Evolutionary conservation across 106 monocot species (phyloP).

Genomic region (Agapanthus africanus): DNA sequence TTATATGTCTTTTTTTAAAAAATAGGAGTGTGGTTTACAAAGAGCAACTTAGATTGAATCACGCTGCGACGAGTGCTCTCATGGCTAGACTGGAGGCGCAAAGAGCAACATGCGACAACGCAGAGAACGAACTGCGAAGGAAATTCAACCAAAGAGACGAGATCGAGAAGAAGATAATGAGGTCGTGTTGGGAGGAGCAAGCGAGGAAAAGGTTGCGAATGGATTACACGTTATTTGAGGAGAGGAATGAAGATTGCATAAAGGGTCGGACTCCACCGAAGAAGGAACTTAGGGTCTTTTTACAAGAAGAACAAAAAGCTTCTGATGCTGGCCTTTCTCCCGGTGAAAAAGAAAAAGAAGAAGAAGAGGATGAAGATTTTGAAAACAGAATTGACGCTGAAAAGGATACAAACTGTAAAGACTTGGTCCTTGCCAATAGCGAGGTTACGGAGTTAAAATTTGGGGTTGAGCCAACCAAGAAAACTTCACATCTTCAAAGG

Average conservation of each 20-base stretch:
- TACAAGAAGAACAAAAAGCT: constrained; percentile 73
- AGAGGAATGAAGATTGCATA: constrained; percentile 10
- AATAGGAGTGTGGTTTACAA: constrained; percentile 74
- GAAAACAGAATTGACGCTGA: not conserved
- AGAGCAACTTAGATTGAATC: constrained; percentile 74
- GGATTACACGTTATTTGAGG: constrained; percentile 27
- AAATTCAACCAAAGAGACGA: constrained; percentile 62
- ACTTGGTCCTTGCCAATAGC: not conserved
- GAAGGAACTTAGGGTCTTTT: constrained; percentile 65
- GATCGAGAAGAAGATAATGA: constrained; percentile 46
- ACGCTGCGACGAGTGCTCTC: constrained; percentile 51
- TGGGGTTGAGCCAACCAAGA: not conserved
- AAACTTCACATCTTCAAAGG: not conserved
- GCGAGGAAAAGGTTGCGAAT: constrained; percentile 48
- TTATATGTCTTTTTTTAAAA: constrained; percentile 23
- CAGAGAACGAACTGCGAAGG: constrained; percentile 57
- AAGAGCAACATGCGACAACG: constrained; percentile 56
- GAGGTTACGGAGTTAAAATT: not conserved
- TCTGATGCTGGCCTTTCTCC: constrained; percentile 28
- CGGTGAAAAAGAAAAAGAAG: constrained; percentile 17
- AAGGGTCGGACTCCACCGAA: constrained; percentile 26
- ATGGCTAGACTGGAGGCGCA: constrained; percentile 87
- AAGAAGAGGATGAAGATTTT: constrained; percentile 6
- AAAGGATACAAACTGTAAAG: constrained; percentile 7
- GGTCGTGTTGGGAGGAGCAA: constrained; percentile 18